Evolutionary conservation across 176 grass and related monocot species (phyloP).

Genomic region (Saccharum spontaneum): DNA sequence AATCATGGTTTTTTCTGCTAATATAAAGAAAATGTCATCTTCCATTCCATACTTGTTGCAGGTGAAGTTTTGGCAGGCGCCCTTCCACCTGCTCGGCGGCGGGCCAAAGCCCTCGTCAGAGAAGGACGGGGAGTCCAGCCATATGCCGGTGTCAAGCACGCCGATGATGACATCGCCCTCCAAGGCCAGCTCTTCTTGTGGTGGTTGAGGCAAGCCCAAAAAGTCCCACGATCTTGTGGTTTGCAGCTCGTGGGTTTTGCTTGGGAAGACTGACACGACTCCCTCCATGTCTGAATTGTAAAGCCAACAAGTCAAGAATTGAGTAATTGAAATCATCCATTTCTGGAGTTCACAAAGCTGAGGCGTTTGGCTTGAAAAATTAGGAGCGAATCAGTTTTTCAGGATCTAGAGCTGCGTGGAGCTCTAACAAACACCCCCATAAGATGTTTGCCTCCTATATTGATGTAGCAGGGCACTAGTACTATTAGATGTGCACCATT

Average conservation of each 20-base stretch:
- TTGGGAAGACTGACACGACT: conserved; percentile 43
- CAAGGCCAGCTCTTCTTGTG: neutral
- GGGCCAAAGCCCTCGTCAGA: conserved; percentile 34
- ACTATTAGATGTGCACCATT: too few species aligned
- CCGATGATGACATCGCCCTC: conserved; percentile 54
- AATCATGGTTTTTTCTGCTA: too few species aligned
- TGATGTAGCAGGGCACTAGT: too few species aligned
- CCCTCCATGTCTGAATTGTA: conserved; percentile 27
- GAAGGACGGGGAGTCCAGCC: conserved; percentile 47
- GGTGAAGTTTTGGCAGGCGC: neutral
- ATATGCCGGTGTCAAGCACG: conserved; percentile 49
- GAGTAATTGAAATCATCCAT: too few species aligned
- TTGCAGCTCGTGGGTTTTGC: neutral
- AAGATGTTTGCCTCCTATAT: too few species aligned
- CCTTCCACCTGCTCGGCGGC: conserved; percentile 41
- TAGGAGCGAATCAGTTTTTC: too few species aligned
- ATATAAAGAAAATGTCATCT: neutral
- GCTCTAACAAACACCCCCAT: too few species aligned
- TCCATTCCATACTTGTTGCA: neutral
- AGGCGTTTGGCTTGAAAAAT: too few species aligned
- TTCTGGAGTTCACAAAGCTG: too few species aligned
- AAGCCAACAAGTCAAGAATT: too few species aligned
- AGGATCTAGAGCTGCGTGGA: too few species aligned
- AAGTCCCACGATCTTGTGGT: conserved; percentile 69
- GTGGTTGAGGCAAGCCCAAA: conserved; percentile 7